phyloP scores from a whole-genome alignment of 1,284 basidiomycete species.

The Ustilago nuda region DNA sequence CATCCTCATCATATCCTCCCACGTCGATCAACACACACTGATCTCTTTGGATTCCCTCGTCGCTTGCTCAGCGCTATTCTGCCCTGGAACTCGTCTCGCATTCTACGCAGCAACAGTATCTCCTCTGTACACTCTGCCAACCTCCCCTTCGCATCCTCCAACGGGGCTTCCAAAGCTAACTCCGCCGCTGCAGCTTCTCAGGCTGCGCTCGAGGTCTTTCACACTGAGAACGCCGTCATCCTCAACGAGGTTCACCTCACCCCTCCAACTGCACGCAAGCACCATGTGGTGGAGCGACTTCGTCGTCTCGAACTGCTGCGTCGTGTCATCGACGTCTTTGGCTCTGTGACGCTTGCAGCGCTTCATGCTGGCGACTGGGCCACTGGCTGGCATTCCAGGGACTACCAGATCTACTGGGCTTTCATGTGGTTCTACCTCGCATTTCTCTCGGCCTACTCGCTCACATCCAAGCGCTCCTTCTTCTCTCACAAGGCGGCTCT shows the following conservation, averaged over 20 bases:
- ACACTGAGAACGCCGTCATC: slow-evolving; percentile 67
- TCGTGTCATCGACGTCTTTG: slow-evolving; percentile 50
- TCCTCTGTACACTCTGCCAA: slow-evolving; percentile 22
- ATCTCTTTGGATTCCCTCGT: slow-evolving; percentile 18
- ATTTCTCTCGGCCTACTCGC: slow-evolving; percentile 47
- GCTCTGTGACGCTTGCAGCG: slow-evolving; percentile 39
- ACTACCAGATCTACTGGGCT: slow-evolving; percentile 46
- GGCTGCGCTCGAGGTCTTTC: slow-evolving; percentile 60
- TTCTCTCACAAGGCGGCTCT: slow-evolving; percentile 62
- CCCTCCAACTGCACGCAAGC: slow-evolving; percentile 33
- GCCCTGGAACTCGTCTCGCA: slow-evolving; percentile 55
- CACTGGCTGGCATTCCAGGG: slow-evolving; percentile 23
- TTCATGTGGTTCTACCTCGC: slow-evolving; percentile 58
- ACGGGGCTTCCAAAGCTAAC: slow-evolving; percentile 12
- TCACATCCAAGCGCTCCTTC: slow-evolving; percentile 48
- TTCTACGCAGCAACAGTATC: slow-evolving; percentile 33
- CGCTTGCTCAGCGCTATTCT: slow-evolving; percentile 39
- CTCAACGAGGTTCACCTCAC: slow-evolving; percentile 65
- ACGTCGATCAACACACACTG: slow-evolving; percentile 1
- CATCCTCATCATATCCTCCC: slow-evolving; percentile 9
- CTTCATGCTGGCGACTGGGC: slow-evolving; percentile 48
- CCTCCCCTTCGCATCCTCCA: slow-evolving; percentile 18
- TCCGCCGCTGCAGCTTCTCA: slow-evolving; percentile 23
- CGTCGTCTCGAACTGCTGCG: slow-evolving; percentile 43
- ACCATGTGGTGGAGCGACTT: slow-evolving; percentile 9